Percentiles rank a stretch among this genome's conserved stretches.
Conservation (phyloP, 768 basidiomycete species). For the Tricholoma hemisulphureum region DNA sequence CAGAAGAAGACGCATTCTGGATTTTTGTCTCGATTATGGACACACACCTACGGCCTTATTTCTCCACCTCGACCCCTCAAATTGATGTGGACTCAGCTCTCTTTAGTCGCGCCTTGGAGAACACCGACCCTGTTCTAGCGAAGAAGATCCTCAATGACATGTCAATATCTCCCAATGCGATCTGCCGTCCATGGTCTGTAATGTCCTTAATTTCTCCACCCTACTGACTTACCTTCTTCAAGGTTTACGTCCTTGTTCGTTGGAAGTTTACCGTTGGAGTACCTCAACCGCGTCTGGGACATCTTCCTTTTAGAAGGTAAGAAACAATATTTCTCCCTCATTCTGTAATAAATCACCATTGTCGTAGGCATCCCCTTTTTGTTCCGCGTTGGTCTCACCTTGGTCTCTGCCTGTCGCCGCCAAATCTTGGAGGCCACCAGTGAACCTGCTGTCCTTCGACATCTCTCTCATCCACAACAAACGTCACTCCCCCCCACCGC, state of each 20-base stretch:
- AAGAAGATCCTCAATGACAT: constrained; percentile 68
- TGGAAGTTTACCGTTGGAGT: constrained; percentile 59
- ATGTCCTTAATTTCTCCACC: background rate
- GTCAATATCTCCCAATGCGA: constrained; percentile 51
- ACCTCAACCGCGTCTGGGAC: constrained; percentile 78
- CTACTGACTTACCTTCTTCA: background rate
- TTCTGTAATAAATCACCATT: background rate
- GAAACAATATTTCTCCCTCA: constrained; percentile 4
- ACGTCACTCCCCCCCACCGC: constrained; percentile 56
- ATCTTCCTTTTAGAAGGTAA: constrained; percentile 79
- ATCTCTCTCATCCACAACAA: constrained; percentile 51
- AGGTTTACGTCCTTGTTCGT: constrained; percentile 79
- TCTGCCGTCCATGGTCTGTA: constrained; percentile 66
- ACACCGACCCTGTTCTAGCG: constrained; percentile 54
- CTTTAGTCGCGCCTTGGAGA: constrained; percentile 69
- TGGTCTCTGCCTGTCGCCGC: constrained; percentile 60
- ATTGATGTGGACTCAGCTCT: constrained; percentile 75
- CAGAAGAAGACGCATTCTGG: constrained; percentile 91
- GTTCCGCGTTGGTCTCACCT: constrained; percentile 68
- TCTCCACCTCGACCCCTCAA: constrained; percentile 58
- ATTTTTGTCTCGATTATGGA: constrained; percentile 88
- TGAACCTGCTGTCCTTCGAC: constrained; percentile 45
- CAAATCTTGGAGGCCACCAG: constrained; percentile 51
- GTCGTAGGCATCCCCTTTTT: constrained; percentile 65
- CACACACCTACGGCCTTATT: constrained; percentile 75